Evolutionary conservation across 2,329 filamentous ascomycete genomes (phyloP).

Genomic region (Beauveria brongniartii): DNA sequence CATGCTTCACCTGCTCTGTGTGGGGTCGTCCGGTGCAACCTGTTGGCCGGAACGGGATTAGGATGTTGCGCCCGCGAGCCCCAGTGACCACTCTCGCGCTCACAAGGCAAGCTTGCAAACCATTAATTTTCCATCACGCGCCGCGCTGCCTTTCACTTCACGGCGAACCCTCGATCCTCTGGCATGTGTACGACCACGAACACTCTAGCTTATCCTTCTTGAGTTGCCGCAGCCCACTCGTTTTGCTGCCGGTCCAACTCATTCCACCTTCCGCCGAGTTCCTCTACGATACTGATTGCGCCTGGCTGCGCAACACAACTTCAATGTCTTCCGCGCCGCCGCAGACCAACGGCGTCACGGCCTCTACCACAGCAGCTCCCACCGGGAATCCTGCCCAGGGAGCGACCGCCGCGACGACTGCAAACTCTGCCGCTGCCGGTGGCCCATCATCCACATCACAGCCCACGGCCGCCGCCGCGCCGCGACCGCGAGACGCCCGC

Average conservation of each 20-base stretch:
- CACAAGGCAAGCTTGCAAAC: neutral
- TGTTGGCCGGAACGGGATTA: conserved; percentile 9
- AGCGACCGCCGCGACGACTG: neutral
- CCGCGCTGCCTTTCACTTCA: neutral
- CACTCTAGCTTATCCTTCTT: neutral
- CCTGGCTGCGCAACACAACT: neutral
- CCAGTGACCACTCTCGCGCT: neutral
- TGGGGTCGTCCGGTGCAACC: neutral
- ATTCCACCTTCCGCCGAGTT: neutral
- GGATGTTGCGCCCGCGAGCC: conserved; percentile 9
- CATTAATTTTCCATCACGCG: neutral
- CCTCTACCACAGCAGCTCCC: conserved; percentile 10
- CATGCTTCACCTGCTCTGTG: neutral
- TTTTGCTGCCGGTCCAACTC: neutral
- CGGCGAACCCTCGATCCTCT: neutral
- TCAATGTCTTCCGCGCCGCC: neutral
- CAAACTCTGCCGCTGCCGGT: conserved; percentile 14
- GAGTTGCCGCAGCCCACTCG: neutral
- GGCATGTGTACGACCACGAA: neutral
- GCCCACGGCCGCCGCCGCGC: conserved; percentile 32
- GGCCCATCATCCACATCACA: conserved; percentile 19
- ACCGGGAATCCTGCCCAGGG: neutral
- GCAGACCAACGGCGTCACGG: conserved; percentile 7
- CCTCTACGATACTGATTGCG: neutral
- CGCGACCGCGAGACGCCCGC: conserved; percentile 68